phyloP scores from a whole-genome alignment of 148 eudicot species.

The Oxyria digyna region DNA sequence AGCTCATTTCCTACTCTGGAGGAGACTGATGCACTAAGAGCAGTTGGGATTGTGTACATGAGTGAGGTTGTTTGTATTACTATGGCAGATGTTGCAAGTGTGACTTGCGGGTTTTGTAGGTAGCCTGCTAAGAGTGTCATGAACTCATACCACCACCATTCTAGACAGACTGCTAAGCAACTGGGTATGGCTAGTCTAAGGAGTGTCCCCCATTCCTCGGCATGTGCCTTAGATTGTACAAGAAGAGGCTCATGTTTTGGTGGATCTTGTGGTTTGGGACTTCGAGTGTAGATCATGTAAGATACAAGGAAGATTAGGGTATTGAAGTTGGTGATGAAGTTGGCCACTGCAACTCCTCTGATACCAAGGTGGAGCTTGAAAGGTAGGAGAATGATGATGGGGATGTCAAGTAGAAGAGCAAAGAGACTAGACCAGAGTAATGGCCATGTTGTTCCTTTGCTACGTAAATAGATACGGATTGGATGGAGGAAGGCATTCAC shows the following conservation, averaged over 20 bases:
- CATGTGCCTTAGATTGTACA: constrained; percentile 14
- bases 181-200: constrained; percentile 63
- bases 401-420: constrained; percentile 46
- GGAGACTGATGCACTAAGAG: constrained; percentile 66
- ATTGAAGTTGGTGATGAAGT: constrained; percentile 44
- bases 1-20: constrained; percentile 70
- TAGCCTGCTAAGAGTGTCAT: constrained; percentile 83
- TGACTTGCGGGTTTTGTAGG: constrained; percentile 45
- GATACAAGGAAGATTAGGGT: constrained; percentile 41
- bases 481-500: constrained; percentile 76
- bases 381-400: constrained; percentile 41
- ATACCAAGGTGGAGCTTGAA: constrained; percentile 49
- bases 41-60: constrained; percentile 45
- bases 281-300: constrained; percentile 32
- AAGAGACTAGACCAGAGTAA: constrained; percentile 61
- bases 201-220: constrained; percentile 54
- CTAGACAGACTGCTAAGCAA: constrained; percentile 66
- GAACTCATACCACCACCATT: constrained; percentile 96
- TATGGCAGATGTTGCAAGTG: constrained; percentile 73
- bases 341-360: constrained; percentile 55
- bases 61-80: constrained; percentile 83
- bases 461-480: constrained; percentile 60
- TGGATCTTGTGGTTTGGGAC: constrained; percentile 17
- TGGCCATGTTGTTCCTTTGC: constrained; percentile 71
- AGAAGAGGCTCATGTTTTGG: constrained; percentile 22